A percentile compares a stretch with the other conserved stretches of the same genome.
phyloP scores from a whole-genome alignment of 345 rosid genomes.

The Gossypium longicalyx region DNA sequence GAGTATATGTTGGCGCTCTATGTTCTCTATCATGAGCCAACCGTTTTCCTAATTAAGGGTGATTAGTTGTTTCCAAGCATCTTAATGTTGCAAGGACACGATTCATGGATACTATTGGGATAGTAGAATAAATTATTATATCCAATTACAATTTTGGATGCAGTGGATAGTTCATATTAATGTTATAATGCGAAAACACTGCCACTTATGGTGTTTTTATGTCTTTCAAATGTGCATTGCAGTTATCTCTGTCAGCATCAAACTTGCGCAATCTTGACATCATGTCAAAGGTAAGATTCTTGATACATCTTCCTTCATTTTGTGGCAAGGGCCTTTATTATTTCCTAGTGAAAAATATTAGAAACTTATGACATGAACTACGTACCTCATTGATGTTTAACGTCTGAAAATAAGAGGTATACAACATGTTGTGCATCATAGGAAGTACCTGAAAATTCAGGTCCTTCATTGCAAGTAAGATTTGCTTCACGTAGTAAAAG shows the following conservation, averaged over 20 bases:
- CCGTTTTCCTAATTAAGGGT: background rate
- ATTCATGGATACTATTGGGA: background rate
- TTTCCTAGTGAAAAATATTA: background rate
- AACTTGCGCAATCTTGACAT: constrained; percentile 67
- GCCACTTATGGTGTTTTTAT: background rate
- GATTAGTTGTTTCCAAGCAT: background rate
- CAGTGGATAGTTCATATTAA: background rate
- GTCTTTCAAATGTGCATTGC: constrained; percentile 25
- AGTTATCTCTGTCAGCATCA: constrained; percentile 71
- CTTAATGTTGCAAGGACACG: background rate
- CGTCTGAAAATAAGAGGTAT: background rate
- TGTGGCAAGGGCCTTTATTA: background rate
- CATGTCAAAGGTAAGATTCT: constrained; percentile 58
- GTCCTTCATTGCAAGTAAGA: background rate
- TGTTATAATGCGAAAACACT: background rate
- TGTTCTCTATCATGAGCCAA: background rate
- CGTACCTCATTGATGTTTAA: background rate
- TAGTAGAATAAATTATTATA: background rate
- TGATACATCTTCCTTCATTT: background rate
- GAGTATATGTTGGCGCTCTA: background rate
- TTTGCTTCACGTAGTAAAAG: background rate
- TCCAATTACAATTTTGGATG: background rate
- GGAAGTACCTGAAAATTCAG: background rate
- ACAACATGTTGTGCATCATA: background rate
- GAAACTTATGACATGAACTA: background rate